These are phyloP conservation scores for Dichomitus squalens DNA, from an alignment of 1,284 basidiomycete species.

Conservation along the genomic window DNA sequence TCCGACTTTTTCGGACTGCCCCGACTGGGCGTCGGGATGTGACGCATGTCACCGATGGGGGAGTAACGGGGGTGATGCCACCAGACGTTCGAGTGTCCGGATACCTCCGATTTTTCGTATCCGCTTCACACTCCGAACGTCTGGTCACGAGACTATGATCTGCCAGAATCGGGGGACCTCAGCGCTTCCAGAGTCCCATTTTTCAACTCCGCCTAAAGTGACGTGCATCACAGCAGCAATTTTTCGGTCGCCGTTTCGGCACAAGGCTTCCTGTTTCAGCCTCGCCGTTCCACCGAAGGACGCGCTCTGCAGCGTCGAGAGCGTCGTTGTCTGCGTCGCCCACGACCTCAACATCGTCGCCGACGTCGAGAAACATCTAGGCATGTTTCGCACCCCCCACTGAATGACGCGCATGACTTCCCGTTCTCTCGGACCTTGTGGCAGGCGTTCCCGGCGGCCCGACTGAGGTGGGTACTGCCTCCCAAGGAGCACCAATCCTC, in stretches of 20 bases:
- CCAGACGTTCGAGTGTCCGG: too few relatives aligned
- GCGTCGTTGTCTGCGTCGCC: background rate
- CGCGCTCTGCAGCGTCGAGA: background rate
- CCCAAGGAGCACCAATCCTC: background rate
- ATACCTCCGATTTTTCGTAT: too few relatives aligned
- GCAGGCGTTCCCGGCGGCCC: background rate
- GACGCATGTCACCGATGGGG: too few relatives aligned
- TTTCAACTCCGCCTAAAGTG: slow-evolving; percentile 1
- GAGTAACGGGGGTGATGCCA: too few relatives aligned
- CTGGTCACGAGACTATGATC: too few relatives aligned
- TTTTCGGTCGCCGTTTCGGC: slow-evolving; percentile 1
- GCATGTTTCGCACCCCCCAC: background rate
- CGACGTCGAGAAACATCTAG: background rate
- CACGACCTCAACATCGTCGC: background rate
- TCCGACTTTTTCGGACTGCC: too few relatives aligned
- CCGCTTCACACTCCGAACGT: too few relatives aligned
- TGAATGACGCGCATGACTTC: background rate
- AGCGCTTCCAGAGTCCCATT: background rate
- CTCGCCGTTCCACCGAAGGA: background rate
- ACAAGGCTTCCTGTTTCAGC: too few relatives aligned
- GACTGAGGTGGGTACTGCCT: background rate
- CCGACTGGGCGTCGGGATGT: too few relatives aligned
- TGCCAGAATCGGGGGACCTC: slow-evolving; percentile 7
- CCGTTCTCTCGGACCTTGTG: background rate
- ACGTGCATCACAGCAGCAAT: background rate